Conservation (phyloP, 2,329 filamentous ascomycete species). For the Pseudogymnoascus sp. region DNA sequence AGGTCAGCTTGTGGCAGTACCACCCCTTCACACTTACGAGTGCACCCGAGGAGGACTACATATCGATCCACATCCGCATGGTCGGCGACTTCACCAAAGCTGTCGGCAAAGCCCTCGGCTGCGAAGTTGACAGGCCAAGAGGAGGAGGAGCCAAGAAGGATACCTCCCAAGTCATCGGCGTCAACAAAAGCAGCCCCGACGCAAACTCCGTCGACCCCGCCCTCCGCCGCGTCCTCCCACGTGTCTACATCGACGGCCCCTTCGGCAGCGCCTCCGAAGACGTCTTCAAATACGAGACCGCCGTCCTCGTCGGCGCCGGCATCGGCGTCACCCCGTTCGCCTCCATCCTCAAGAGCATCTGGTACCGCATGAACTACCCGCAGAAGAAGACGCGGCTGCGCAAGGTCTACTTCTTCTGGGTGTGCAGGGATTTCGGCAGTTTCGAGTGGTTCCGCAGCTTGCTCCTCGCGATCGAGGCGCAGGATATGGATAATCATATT, state of each 20-base stretch:
- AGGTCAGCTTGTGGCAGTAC: slow-evolving; percentile 81
- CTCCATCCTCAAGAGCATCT: slow-evolving; percentile 82
- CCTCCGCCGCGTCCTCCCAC: slow-evolving; percentile 64
- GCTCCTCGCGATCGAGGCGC: slow-evolving; percentile 75
- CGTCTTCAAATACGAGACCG: slow-evolving; percentile 80
- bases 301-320: slow-evolving; percentile 71
- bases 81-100: slow-evolving; percentile 73
- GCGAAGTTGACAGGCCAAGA: slow-evolving; percentile 58
- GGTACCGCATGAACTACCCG: slow-evolving; percentile 87
- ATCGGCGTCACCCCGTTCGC: slow-evolving; percentile 84
- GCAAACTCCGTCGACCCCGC: slow-evolving; percentile 55
- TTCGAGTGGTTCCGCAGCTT: slow-evolving; percentile 87
- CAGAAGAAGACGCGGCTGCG: slow-evolving; percentile 69
- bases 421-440: slow-evolving; percentile 78
- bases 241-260: slow-evolving; percentile 75
- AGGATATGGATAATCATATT: slow-evolving; percentile 75
- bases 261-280: slow-evolving; percentile 83
- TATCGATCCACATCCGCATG: slow-evolving; percentile 76
- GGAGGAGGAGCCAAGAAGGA: slow-evolving; percentile 37
- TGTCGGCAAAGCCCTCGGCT: slow-evolving; percentile 63
- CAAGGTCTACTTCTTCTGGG: slow-evolving; percentile 92
- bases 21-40: slow-evolving; percentile 82
- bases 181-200: slow-evolving; percentile 45
- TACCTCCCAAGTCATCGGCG: slow-evolving; percentile 59
- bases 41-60: slow-evolving; percentile 83